Evolutionary conservation across 805 yeast species (phyloP).

Genomic region (Huiozyma sinensis): DNA sequence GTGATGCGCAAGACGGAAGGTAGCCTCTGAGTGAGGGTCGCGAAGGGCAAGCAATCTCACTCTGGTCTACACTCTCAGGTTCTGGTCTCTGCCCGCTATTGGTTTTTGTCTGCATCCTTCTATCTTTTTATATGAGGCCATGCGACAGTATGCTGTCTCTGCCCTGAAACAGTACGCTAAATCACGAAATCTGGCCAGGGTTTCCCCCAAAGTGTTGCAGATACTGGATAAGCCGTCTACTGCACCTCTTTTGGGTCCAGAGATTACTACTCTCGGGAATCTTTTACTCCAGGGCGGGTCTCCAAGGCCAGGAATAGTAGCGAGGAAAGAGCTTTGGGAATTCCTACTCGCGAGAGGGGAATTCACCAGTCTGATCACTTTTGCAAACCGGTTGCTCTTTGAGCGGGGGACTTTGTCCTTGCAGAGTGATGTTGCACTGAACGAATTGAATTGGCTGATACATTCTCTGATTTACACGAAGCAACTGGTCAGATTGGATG

Average conservation of each 20-base stretch:
- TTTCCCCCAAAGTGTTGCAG: neutral
- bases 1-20: too few relatives aligned
- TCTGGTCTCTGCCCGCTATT: too few relatives aligned
- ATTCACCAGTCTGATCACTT: neutral
- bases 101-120: too few relatives aligned
- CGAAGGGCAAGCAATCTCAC: too few relatives aligned
- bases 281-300: neutral
- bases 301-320: neutral
- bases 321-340: neutral
- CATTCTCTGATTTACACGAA: slow-evolving; percentile 10
- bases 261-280: neutral
- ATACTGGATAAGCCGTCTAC: neutral
- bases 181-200: neutral
- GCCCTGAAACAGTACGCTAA: slow-evolving; percentile 7
- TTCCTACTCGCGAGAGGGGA: neutral
- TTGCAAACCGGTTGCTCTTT: neutral
- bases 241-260: neutral
- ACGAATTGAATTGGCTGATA: slow-evolving; percentile 15
- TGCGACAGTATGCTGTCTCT: slow-evolving; percentile 12
- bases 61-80: too few relatives aligned
- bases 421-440: neutral
- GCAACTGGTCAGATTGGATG: slow-evolving; percentile 7
- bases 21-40: too few relatives aligned
- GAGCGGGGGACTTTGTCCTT: too few relatives aligned
- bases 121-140: slow-evolving; percentile 1